Conservation (phyloP, 331 rosid species). For the Spiraea crenata region DNA sequence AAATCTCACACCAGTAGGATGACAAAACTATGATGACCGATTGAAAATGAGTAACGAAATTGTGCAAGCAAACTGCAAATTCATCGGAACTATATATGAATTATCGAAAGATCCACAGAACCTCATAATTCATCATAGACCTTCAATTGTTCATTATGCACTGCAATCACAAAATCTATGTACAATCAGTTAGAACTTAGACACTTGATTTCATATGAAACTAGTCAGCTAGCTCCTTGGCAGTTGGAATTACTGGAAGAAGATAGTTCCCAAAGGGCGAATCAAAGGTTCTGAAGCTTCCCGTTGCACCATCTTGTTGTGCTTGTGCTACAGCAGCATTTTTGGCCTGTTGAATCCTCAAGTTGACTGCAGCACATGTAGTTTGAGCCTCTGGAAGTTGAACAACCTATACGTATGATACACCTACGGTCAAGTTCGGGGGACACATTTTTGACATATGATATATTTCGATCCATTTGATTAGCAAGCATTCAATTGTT, state of each 20-base stretch:
- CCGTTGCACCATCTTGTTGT: slow-evolving; percentile 52
- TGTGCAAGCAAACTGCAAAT: too few relatives aligned
- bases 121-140: too few relatives aligned
- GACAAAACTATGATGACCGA: too few relatives aligned
- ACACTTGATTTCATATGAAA: neutral
- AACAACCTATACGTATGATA: neutral
- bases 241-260: slow-evolving; percentile 48
- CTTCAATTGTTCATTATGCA: neutral
- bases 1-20: too few relatives aligned
- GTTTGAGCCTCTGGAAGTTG: slow-evolving; percentile 34
- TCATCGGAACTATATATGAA: too few relatives aligned
- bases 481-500: too few relatives aligned
- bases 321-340: slow-evolving; percentile 47
- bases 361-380: slow-evolving; percentile 8
- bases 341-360: slow-evolving; percentile 44
- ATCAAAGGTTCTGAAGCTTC: slow-evolving; percentile 44
- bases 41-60: too few relatives aligned
- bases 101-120: too few relatives aligned
- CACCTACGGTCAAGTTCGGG: too few relatives aligned
- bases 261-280: slow-evolving; percentile 52
- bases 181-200: neutral
- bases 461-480: too few relatives aligned
- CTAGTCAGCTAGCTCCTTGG: slow-evolving; percentile 33
- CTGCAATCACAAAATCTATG: neutral
- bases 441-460: too few relatives aligned